These are phyloP conservation scores for Alloteropsis semialata DNA, from an alignment of 176 grass and related monocot species.

Conservation along the genomic window DNA sequence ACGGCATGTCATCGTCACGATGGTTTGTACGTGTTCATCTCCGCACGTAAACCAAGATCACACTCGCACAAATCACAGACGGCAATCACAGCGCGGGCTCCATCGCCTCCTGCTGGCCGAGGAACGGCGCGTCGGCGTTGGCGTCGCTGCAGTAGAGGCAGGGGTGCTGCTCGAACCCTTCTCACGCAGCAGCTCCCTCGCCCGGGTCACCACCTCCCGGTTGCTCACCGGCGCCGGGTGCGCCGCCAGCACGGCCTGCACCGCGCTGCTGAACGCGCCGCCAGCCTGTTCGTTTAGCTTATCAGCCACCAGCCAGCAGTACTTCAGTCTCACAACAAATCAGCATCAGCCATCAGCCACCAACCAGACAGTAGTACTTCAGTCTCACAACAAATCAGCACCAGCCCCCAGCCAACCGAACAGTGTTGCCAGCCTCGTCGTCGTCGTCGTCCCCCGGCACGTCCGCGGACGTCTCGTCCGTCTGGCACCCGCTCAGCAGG, in stretches of 20 bases:
- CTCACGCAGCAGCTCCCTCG: slow-evolving; percentile 35
- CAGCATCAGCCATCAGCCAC: no score
- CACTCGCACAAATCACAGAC: background rate
- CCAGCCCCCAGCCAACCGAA: no score
- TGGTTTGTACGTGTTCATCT: background rate
- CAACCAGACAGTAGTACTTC: no score
- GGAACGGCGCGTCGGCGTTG: slow-evolving; percentile 57
- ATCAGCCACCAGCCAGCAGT: no score
- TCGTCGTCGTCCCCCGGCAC: slow-evolving; percentile 28
- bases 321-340: no score
- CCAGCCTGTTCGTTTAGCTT: no score
- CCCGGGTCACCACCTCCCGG: slow-evolving; percentile 46
- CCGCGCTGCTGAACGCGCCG: slow-evolving; percentile 63
- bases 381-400: no score
- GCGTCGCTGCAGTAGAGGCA: slow-evolving; percentile 77
- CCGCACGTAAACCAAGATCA: background rate
- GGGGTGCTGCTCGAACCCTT: slow-evolving; percentile 54
- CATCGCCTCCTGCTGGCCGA: slow-evolving; percentile 18
- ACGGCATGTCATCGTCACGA: background rate
- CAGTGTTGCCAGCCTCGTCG: slow-evolving; percentile 5
- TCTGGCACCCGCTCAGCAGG: slow-evolving; percentile 83
- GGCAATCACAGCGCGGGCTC: background rate
- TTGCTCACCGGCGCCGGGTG: slow-evolving; percentile 54
- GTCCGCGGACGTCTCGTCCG: slow-evolving; percentile 68
- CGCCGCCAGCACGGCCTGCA: slow-evolving; percentile 49